Evolutionary conservation across 2,329 filamentous ascomycete genomes (phyloP).

Genomic region (Neonectria sp.): DNA sequence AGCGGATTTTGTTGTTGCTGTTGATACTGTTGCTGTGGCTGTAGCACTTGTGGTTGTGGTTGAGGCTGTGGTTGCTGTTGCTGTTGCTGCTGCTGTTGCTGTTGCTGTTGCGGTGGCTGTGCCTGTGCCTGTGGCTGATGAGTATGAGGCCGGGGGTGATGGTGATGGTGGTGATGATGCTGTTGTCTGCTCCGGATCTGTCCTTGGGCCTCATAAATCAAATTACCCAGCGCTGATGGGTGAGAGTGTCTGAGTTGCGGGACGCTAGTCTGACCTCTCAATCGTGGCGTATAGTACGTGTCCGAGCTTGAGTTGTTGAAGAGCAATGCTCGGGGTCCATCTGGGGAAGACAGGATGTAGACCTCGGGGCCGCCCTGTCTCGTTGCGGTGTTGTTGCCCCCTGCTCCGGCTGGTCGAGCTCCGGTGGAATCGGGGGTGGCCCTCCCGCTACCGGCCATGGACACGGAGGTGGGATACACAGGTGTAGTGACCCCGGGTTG

Average conservation of each 20-base stretch:
- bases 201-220: slow-evolving; percentile 35
- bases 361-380: slow-evolving; percentile 62
- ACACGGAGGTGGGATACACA: slow-evolving; percentile 52
- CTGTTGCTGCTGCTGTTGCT: slow-evolving; percentile 38
- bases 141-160: slow-evolving; percentile 40
- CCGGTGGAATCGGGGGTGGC: slow-evolving; percentile 61
- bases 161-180: slow-evolving; percentile 46
- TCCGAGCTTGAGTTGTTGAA: slow-evolving; percentile 66
- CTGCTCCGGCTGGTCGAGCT: slow-evolving; percentile 51
- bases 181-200: slow-evolving; percentile 44
- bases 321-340: slow-evolving; percentile 71
- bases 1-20: slow-evolving; percentile 32
- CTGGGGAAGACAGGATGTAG: slow-evolving; percentile 73
- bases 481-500: slow-evolving; percentile 62
- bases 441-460: slow-evolving; percentile 61
- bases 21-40: slow-evolving; percentile 38
- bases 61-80: slow-evolving; percentile 12
- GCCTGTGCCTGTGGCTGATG: slow-evolving; percentile 35
- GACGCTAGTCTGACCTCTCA: slow-evolving; percentile 46
- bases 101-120: slow-evolving; percentile 30
- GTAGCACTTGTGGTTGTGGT: slow-evolving; percentile 28
- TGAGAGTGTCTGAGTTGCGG: slow-evolving; percentile 45
- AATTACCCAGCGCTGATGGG: slow-evolving; percentile 30
- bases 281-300: slow-evolving; percentile 66
- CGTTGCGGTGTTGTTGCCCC: slow-evolving; percentile 43